Percentiles rank a stretch among this genome's conserved stretches.
phyloP scores from a whole-genome alignment of 768 basidiomycete genomes.

The Serendipita vermifera region DNA sequence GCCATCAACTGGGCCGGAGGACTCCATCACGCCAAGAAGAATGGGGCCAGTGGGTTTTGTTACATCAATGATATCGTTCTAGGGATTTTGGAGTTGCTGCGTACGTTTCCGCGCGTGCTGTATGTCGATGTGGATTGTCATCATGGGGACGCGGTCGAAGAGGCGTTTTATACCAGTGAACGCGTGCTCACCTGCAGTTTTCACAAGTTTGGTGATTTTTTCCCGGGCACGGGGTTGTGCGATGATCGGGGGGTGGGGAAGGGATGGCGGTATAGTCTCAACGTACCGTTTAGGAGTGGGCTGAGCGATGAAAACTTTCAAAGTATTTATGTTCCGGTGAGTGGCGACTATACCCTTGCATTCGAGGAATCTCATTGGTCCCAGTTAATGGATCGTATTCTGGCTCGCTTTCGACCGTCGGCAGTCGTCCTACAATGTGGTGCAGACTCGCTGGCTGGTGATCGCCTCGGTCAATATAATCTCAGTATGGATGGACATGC shows the following conservation, averaged over 20 bases:
- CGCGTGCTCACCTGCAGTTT: constrained; percentile 95
- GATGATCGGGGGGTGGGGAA: constrained; percentile 73
- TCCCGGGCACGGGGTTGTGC: constrained; percentile 79
- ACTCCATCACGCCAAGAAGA: constrained; percentile 98
- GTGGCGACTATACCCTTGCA: constrained; percentile 21
- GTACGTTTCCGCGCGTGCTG: constrained; percentile 71
- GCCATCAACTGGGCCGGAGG: constrained; percentile 98
- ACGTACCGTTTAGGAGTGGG: constrained; percentile 89
- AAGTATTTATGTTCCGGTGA: constrained; percentile 83
- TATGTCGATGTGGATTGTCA: constrained; percentile 99
- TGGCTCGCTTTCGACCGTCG: constrained; percentile 78
- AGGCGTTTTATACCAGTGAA: constrained; percentile 95
- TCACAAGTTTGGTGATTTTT: constrained; percentile 95
- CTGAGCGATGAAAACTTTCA: constrained; percentile 80
- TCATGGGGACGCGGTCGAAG: constrained; percentile 97
- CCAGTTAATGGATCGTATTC: constrained; percentile 69
- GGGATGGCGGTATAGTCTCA: constrained; percentile 80
- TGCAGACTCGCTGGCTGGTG: constrained; percentile 87
- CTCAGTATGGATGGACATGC: constrained; percentile 92
- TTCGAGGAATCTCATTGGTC: not conserved
- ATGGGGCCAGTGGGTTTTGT: constrained; percentile 96
- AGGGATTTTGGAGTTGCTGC: constrained; percentile 83
- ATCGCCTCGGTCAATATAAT: constrained; percentile 94
- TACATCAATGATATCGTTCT: constrained; percentile 98
- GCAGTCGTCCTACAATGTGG: constrained; percentile 91